A percentile compares a stretch with the other conserved stretches of the same genome.
These are phyloP conservation scores for Berkeleyomyces rouxiae DNA, from an alignment of 2,329 filamentous ascomycete species.

Conservation along the genomic window DNA sequence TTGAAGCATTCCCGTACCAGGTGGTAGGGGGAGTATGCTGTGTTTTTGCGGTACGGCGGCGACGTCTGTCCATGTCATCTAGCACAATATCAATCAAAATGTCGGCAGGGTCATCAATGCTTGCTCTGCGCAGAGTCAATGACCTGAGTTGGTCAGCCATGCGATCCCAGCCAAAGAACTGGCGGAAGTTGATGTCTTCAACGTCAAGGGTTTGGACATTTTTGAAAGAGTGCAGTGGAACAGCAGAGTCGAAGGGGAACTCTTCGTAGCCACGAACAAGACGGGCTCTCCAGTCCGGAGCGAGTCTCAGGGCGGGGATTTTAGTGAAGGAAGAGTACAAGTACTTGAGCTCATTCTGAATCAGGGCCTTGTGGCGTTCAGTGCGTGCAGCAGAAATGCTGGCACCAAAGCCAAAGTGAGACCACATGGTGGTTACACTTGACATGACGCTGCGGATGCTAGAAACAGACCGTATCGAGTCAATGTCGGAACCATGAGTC, in stretches of 20 bases:
- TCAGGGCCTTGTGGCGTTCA: slow-evolving; percentile 74
- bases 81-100: slow-evolving; percentile 84
- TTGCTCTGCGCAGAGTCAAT: slow-evolving; percentile 72
- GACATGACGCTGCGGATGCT: slow-evolving; percentile 97
- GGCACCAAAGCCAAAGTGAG: slow-evolving; percentile 66
- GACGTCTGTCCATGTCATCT: slow-evolving; percentile 87
- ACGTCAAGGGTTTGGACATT: slow-evolving; percentile 89
- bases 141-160: slow-evolving; percentile 83
- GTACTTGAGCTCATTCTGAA: slow-evolving; percentile 82
- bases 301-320: slow-evolving; percentile 76
- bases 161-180: slow-evolving; percentile 94
- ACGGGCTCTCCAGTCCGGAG: slow-evolving; percentile 82
- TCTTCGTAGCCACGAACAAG: slow-evolving; percentile 90
- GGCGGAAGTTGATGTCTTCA: slow-evolving; percentile 86
- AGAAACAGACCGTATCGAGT: slow-evolving; percentile 87
- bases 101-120: slow-evolving; percentile 78
- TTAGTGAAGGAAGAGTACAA: slow-evolving; percentile 97
- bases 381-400: slow-evolving; percentile 66
- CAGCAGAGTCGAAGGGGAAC: slow-evolving; percentile 93
- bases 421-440: slow-evolving; percentile 86
- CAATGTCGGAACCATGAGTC: slow-evolving; percentile 63
- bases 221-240: slow-evolving; percentile 93
- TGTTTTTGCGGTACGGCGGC: slow-evolving; percentile 71
- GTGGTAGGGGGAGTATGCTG: slow-evolving; percentile 59
- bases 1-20: slow-evolving; percentile 42